phyloP scores from a whole-genome alignment of 2,329 filamentous ascomycete genomes.

The Elsinoe fawcettii region DNA sequence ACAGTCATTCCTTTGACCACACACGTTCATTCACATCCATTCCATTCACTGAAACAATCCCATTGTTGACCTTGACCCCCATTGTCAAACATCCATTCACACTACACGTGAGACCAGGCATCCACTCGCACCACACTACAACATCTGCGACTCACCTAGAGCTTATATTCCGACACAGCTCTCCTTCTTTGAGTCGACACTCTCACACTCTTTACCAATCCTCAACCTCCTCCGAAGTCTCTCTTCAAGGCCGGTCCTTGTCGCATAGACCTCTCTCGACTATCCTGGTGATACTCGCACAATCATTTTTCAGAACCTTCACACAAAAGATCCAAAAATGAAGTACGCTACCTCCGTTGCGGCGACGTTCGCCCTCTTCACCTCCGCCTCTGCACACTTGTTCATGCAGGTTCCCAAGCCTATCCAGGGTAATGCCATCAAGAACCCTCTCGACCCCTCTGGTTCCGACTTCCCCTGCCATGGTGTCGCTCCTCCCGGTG shows the following conservation, averaged over 20 bases:
- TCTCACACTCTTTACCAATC: constrained; percentile 7
- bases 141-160: neutral
- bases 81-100: constrained; percentile 8
- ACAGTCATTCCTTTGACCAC: constrained; percentile 14
- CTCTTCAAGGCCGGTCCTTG: constrained; percentile 14
- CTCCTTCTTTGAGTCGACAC: constrained; percentile 1
- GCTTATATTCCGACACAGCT: neutral
- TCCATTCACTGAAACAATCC: constrained; percentile 11
- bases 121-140: neutral
- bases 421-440: constrained; percentile 45
- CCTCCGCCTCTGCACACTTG: constrained; percentile 66
- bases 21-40: constrained; percentile 14
- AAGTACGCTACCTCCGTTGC: constrained; percentile 42
- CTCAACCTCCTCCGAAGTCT: constrained; percentile 2
- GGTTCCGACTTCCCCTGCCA: constrained; percentile 83
- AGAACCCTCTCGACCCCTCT: constrained; percentile 53
- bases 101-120: constrained; percentile 5
- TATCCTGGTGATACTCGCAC: constrained; percentile 15
- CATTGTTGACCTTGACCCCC: constrained; percentile 1
- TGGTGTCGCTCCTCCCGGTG: constrained; percentile 39
- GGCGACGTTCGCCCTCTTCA: constrained; percentile 44
- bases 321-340: constrained; percentile 29
- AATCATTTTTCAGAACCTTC: constrained; percentile 15
- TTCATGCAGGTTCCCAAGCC: constrained; percentile 61
- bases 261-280: neutral